Percentiles rank a stretch among this genome's conserved stretches.
These are phyloP conservation scores for Pichia sp. DNA, from an alignment of 1,139 yeast genomes.

Conservation along the genomic window DNA sequence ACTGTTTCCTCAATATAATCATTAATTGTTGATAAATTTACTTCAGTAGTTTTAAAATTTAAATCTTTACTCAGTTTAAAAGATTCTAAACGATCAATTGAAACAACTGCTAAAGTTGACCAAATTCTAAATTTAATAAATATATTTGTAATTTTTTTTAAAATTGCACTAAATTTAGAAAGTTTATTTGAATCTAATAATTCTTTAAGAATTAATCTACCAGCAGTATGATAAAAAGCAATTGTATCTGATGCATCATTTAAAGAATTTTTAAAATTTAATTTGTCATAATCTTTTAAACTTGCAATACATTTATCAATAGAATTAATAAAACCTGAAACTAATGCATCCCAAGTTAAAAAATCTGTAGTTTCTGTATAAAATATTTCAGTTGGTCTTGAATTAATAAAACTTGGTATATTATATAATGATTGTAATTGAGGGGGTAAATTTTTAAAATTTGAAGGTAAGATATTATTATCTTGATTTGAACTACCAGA, in stretches of 20 bases:
- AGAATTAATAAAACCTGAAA: slow-evolving; percentile 40
- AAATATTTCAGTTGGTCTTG: slow-evolving; percentile 24
- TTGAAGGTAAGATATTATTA: background rate
- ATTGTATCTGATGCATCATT: slow-evolving; percentile 44
- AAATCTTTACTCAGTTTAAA: slow-evolving; percentile 28
- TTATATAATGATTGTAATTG: slow-evolving; percentile 5
- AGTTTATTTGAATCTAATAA: slow-evolving; percentile 41
- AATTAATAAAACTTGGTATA: slow-evolving; percentile 4
- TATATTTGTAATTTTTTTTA: slow-evolving; percentile 46
- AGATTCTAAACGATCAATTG: slow-evolving; percentile 6
- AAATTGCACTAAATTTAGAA: slow-evolving; percentile 39
- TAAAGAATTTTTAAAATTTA: slow-evolving; percentile 47
- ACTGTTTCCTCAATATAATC: slow-evolving; percentile 36
- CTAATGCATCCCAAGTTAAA: slow-evolving; percentile 50
- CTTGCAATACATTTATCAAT: slow-evolving; percentile 44
- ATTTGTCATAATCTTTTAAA: slow-evolving; percentile 43
- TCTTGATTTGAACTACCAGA: background rate
- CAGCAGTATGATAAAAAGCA: slow-evolving; percentile 43
- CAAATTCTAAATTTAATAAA: slow-evolving; percentile 57
- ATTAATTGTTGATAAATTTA: slow-evolving; percentile 3
- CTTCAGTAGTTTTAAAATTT: slow-evolving; percentile 35
- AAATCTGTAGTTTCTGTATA: slow-evolving; percentile 54
- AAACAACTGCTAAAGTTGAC: slow-evolving; percentile 9
- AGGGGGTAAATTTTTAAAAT: background rate
- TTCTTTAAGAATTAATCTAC: slow-evolving; percentile 48